A percentile compares a stretch with the other conserved stretches of the same genome.
phyloP scores from a whole-genome alignment of 2,329 filamentous ascomycete species.

The Ceratocystis alfenasii region DNA sequence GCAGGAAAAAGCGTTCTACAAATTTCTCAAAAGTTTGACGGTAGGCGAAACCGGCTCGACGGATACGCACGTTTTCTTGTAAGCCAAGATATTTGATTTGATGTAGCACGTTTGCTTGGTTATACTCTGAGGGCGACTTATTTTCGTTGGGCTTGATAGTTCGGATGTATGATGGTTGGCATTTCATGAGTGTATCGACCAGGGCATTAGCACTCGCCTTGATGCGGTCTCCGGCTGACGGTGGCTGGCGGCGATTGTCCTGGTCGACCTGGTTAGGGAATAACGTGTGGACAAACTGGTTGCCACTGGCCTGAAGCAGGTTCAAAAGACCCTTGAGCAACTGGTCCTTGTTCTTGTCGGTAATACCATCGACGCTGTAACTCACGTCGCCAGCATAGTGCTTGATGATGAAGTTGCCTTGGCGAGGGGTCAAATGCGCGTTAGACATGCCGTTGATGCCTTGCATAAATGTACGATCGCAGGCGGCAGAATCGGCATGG shows the following conservation, averaged over 20 bases:
- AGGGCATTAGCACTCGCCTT: slow-evolving; percentile 88
- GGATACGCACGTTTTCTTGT: slow-evolving; percentile 98
- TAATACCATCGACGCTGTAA: slow-evolving; percentile 92
- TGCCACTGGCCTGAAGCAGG: slow-evolving; percentile 70
- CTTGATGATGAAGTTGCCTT: slow-evolving; percentile 96
- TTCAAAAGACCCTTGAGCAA: slow-evolving; percentile 87
- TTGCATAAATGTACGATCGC: slow-evolving; percentile 91
- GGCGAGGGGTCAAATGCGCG: slow-evolving; percentile 77
- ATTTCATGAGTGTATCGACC: slow-evolving; percentile 92
- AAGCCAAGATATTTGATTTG: slow-evolving; percentile 98
- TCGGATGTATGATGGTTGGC: slow-evolving; percentile 91
- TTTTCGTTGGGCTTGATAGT: slow-evolving; percentile 99
- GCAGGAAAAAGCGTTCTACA: slow-evolving; percentile 88
- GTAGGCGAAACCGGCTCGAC: slow-evolving; percentile 90
- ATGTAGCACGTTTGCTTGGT: slow-evolving; percentile 81
- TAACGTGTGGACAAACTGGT: slow-evolving; percentile 72
- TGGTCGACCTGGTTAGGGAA: slow-evolving; percentile 92
- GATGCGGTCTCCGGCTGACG: slow-evolving; percentile 92
- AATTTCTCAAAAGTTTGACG: slow-evolving; percentile 97
- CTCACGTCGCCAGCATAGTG: slow-evolving; percentile 96
- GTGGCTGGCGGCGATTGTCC: slow-evolving; percentile 87
- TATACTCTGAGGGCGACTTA: slow-evolving; percentile 90
- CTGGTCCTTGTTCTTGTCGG: slow-evolving; percentile 98
- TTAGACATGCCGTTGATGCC: slow-evolving; percentile 84
- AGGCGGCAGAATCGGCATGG: slow-evolving; percentile 85